These are phyloP conservation scores for Crataegus laevigata DNA, from an alignment of 306 rosid species.

Conservation along the genomic window DNA sequence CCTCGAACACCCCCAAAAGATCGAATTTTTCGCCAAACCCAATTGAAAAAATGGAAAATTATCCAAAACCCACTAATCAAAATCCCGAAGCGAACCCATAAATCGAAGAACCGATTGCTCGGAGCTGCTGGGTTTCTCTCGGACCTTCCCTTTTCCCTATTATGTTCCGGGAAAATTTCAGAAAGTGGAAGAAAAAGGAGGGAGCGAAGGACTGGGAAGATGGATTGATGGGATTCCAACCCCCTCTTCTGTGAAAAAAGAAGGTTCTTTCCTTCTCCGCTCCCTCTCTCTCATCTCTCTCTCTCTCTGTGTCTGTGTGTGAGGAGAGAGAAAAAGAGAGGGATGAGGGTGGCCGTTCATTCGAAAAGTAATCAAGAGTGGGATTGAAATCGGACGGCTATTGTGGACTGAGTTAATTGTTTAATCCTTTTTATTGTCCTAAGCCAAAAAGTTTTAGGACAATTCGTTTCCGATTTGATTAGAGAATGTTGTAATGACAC, in stretches of 20 bases:
- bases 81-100: not conserved
- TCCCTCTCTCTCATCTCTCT: conserved; percentile 3
- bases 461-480: not conserved
- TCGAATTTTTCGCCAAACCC: not conserved
- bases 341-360: conserved; percentile 40
- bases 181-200: conserved; percentile 17
- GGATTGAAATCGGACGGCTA: conserved; percentile 45
- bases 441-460: not conserved
- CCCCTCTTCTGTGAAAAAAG: conserved; percentile 21
- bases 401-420: not conserved
- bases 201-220: conserved; percentile 1
- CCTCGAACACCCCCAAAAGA: not conserved
- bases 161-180: conserved; percentile 2
- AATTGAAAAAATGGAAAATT: not conserved
- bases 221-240: conserved; percentile 32
- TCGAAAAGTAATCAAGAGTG: conserved; percentile 1
- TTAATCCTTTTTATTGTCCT: conserved; percentile 1
- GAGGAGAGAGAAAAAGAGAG: conserved; percentile 24
- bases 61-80: not conserved
- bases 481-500: not conserved
- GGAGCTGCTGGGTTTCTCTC: not conserved
- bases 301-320: not conserved
- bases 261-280: conserved; percentile 51
- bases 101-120: not conserved
- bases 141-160: not conserved